Conservation (phyloP, 225 moss, liverwort and hornwort genomes). For the Pseudoscleropodium purum region DNA sequence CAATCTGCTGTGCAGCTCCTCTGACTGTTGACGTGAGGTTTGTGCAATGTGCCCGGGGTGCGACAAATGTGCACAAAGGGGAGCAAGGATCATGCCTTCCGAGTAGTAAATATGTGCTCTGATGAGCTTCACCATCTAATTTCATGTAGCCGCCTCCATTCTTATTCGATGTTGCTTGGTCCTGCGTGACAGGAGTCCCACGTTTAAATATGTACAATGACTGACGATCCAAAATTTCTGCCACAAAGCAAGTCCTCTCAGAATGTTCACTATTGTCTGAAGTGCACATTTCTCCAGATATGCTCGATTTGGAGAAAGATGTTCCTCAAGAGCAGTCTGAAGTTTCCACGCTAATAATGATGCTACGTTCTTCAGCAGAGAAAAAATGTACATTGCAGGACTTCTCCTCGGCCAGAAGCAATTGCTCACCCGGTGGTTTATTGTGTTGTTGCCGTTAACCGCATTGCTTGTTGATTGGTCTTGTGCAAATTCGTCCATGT, state of each 20-base stretch:
- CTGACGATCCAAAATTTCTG: not conserved
- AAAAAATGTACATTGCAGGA: not conserved
- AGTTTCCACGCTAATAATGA: not conserved
- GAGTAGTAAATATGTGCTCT: not conserved
- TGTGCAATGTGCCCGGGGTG: not conserved
- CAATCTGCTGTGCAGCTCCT: not conserved
- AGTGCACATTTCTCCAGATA: not conserved
- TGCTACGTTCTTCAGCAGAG: not conserved
- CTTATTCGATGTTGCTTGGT: not conserved
- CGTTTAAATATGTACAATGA: not conserved
- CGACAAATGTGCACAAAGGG: not conserved
- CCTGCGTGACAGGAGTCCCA: not conserved
- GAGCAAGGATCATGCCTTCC: not conserved
- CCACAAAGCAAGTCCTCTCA: not conserved
- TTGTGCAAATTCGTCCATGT: not conserved
- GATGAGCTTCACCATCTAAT: conserved; percentile 3
- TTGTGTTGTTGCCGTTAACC: not conserved
- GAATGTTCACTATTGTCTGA: not conserved
- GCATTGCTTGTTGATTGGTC: not conserved
- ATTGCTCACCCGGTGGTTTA: not conserved
- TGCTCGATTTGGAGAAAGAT: not conserved
- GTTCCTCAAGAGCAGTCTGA: not conserved
- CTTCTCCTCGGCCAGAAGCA: not conserved
- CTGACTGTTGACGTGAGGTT: not conserved
- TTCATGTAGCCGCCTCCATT: not conserved